These are phyloP conservation scores for Vicia villosa DNA, from an alignment of 306 rosid species.

Conservation along the genomic window DNA sequence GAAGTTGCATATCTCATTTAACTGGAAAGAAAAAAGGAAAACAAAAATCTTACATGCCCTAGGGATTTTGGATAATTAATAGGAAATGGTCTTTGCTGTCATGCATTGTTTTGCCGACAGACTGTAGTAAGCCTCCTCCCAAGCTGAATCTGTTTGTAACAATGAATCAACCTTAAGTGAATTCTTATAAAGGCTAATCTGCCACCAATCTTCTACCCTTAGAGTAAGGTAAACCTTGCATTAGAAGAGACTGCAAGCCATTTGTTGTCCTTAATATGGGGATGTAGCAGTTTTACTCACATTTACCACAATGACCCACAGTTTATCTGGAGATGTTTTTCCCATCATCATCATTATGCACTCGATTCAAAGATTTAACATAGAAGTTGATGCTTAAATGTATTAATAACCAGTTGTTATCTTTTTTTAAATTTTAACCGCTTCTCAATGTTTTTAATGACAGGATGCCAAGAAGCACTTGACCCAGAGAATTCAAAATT, in stretches of 20 bases:
- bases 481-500: slow-evolving; percentile 83
- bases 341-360: background rate
- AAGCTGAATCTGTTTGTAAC: background rate
- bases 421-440: background rate
- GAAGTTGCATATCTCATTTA: background rate
- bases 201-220: background rate
- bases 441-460: slow-evolving; percentile 38
- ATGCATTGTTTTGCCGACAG: slow-evolving; percentile 1
- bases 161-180: background rate
- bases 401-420: slow-evolving; percentile 1
- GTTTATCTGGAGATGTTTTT: slow-evolving; percentile 11
- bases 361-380: slow-evolving; percentile 13
- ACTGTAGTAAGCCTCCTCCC: slow-evolving; percentile 19
- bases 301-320: background rate
- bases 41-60: background rate
- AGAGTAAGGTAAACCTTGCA: slow-evolving; percentile 7
- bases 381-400: slow-evolving; percentile 12
- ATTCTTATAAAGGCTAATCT: background rate
- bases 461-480: slow-evolving; percentile 96
- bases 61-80: slow-evolving; percentile 13
- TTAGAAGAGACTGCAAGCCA: slow-evolving; percentile 9
- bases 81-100: slow-evolving; percentile 12
- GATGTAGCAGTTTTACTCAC: slow-evolving; percentile 6
- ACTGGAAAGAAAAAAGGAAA: slow-evolving; percentile 9
- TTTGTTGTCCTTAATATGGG: slow-evolving; percentile 17